Evolutionary conservation across 2,329 filamentous ascomycete species (phyloP).

Genomic region (Arthrobotrys musiformis): DNA sequence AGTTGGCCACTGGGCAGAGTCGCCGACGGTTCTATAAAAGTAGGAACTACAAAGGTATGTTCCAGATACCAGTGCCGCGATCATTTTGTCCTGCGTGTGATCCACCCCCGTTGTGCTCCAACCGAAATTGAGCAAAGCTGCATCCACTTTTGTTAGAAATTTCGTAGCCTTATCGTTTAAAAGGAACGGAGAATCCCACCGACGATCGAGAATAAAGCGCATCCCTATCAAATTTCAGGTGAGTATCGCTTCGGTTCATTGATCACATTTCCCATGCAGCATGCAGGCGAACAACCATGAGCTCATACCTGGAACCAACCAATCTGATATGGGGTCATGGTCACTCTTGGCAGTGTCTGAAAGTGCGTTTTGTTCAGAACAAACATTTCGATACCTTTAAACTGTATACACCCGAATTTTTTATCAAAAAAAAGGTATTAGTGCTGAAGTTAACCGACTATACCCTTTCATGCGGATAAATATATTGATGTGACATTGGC

Average conservation of each 20-base stretch:
- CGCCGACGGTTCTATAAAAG: constrained; percentile 25
- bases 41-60: constrained; percentile 38
- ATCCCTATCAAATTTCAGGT: constrained; percentile 9
- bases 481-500: not conserved
- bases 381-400: constrained; percentile 35
- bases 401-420: not conserved
- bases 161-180: not conserved
- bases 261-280: not conserved
- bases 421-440: not conserved
- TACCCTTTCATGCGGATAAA: not conserved
- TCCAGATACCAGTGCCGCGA: constrained; percentile 25
- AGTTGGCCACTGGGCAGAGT: constrained; percentile 40
- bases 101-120: constrained; percentile 31
- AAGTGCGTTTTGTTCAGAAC: constrained; percentile 4
- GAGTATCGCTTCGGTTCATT: not conserved
- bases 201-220: constrained; percentile 27
- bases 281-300: not conserved
- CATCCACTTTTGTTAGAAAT: not conserved
- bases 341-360: constrained; percentile 17
- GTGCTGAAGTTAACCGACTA: not conserved
- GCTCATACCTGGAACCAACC: constrained; percentile 31
- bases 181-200: not conserved
- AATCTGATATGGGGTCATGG: constrained; percentile 26
- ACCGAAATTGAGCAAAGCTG: constrained; percentile 30
- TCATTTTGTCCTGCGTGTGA: constrained; percentile 13